Percentiles rank a stretch among this genome's conserved stretches.
phyloP scores from a whole-genome alignment of 441 rosid genomes.

The Bruguiera hainesii region DNA sequence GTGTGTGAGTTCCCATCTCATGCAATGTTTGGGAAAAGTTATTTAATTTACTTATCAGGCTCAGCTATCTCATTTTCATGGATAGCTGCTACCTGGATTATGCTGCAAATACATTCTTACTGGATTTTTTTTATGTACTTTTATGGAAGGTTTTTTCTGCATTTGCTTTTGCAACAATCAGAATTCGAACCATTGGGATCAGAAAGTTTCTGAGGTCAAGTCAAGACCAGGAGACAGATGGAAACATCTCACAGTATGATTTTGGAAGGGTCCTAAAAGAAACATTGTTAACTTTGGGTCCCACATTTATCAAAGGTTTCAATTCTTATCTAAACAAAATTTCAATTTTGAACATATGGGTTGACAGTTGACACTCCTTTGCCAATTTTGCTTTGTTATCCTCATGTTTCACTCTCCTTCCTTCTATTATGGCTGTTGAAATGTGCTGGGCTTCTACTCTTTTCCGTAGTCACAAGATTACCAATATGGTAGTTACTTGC shows the following conservation, averaged over 20 bases:
- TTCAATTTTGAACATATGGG: conserved; percentile 7
- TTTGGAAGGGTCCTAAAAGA: conserved; percentile 83
- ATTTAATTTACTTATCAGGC: neutral
- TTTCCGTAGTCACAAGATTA: conserved; percentile 35
- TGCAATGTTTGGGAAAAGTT: too few species aligned
- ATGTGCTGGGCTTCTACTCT: conserved; percentile 33
- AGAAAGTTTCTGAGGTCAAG: conserved; percentile 28
- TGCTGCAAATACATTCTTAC: conserved; percentile 10
- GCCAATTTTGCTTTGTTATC: conserved; percentile 4
- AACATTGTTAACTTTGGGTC: conserved; percentile 82
- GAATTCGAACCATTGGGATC: conserved; percentile 54
- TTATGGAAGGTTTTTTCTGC: conserved; percentile 64
- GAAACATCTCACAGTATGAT: conserved; percentile 48
- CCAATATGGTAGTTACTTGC: conserved; percentile 33
- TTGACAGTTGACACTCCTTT: conserved; percentile 5
- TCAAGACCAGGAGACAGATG: conserved; percentile 34
- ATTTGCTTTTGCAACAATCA: conserved; percentile 64
- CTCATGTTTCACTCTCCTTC: conserved; percentile 10
- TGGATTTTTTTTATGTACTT: conserved; percentile 25
- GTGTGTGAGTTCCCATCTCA: too few species aligned
- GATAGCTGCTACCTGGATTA: neutral
- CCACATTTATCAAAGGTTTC: conserved; percentile 95
- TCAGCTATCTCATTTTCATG: neutral
- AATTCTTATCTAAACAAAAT: conserved; percentile 18
- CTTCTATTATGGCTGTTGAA: conserved; percentile 24